phyloP scores from a whole-genome alignment of 305 asterid species.

The Fraxinus velutina region DNA sequence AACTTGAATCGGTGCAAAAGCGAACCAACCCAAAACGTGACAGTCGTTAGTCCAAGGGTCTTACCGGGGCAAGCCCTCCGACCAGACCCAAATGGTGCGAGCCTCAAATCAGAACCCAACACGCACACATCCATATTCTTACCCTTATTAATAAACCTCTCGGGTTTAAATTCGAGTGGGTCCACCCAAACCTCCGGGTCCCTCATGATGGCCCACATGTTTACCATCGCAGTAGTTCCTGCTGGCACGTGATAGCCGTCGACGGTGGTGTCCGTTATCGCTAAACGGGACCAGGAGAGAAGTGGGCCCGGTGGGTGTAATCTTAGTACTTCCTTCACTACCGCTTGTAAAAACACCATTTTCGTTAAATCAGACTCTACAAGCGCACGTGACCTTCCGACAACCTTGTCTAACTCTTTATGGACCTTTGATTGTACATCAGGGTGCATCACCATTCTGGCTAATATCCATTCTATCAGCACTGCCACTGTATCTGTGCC shows the following conservation, averaged over 20 bases:
- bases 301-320: constrained; percentile 90
- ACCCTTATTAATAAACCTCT: constrained; percentile 38
- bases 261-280: constrained; percentile 51
- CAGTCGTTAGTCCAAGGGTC: constrained; percentile 55
- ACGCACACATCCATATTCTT: constrained; percentile 30
- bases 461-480: constrained; percentile 72
- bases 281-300: constrained; percentile 77
- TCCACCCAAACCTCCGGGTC: constrained; percentile 60
- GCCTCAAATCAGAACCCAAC: constrained; percentile 65
- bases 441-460: constrained; percentile 62
- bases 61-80: constrained; percentile 80
- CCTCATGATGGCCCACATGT: constrained; percentile 86
- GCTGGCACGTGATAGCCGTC: constrained; percentile 67
- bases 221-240: constrained; percentile 78
- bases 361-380: constrained; percentile 53
- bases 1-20: constrained; percentile 54
- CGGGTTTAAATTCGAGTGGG: constrained; percentile 56
- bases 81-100: constrained; percentile 86
- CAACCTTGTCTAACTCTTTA: constrained; percentile 52
- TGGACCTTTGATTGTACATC: constrained; percentile 63
- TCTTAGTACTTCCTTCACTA: constrained; percentile 68
- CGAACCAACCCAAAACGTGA: constrained; percentile 61
- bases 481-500: constrained; percentile 88
- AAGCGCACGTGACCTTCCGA: constrained; percentile 54
- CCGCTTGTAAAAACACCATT: constrained; percentile 57